These are phyloP conservation scores for Brassica napus DNA, from an alignment of 345 rosid genomes.

Conservation along the genomic window Da-Ae NC_063446.1:6309501-6310000, in stretches of 20 bases:
- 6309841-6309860: constrained; percentile 1
- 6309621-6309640: constrained; percentile 65
- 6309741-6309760: constrained; percentile 54
- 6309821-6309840: constrained; percentile 61
- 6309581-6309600: constrained; percentile 62
- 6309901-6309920: constrained; percentile 35
- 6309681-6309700: constrained; percentile 64
- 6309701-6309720: constrained; percentile 62
- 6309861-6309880: background rate
- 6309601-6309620: constrained; percentile 60
- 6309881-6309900: constrained; percentile 28
- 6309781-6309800: constrained; percentile 69
- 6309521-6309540: constrained; percentile 75
- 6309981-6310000: background rate
- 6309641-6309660: constrained; percentile 72
- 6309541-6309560: constrained; percentile 81
- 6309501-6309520: constrained; percentile 51
- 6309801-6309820: constrained; percentile 50
- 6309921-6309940: constrained; percentile 35
- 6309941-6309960: constrained; percentile 17
- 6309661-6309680: constrained; percentile 70
- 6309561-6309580: constrained; percentile 64
- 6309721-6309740: constrained; percentile 78
- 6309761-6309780: constrained; percentile 48
- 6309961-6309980: background rate